Conservation (phyloP, 2,329 filamentous ascomycete genomes). For the Calonectria henricotiae region DNA sequence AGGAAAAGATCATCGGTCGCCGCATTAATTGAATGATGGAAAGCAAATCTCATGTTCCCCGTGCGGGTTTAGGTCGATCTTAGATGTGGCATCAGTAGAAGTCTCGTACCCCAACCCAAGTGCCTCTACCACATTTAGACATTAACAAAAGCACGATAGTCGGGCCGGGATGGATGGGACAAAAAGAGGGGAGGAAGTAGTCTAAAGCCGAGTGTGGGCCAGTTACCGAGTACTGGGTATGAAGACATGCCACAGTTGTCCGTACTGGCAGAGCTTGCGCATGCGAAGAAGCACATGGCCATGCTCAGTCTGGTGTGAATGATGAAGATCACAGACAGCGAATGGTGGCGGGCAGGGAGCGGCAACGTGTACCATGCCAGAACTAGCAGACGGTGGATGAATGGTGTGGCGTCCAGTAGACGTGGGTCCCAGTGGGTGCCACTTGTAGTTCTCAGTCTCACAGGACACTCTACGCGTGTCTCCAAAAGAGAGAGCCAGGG, state of each 20-base stretch:
- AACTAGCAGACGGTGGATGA: conserved; percentile 38
- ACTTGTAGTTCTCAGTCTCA: conserved; percentile 14
- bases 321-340: conserved; percentile 43
- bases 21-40: conserved; percentile 25
- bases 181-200: neutral
- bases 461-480: conserved; percentile 17
- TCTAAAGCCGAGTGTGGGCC: conserved; percentile 20
- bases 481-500: conserved; percentile 9
- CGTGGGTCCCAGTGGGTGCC: conserved; percentile 36
- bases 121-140: neutral
- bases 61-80: neutral
- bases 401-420: conserved; percentile 46
- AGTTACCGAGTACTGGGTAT: conserved; percentile 15
- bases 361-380: conserved; percentile 34
- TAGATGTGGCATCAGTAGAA: conserved; percentile 28
- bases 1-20: conserved; percentile 28
- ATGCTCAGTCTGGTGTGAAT: conserved; percentile 40
- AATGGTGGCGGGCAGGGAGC: conserved; percentile 25
- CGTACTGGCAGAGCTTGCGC: conserved; percentile 23
- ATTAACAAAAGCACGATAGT: neutral
- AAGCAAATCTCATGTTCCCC: conserved; percentile 29
- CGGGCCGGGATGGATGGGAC: conserved; percentile 12
- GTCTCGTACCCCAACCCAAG: neutral
- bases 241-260: conserved; percentile 3
- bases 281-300: conserved; percentile 44